A percentile compares a stretch with the other conserved stretches of the same genome.
Evolutionary conservation across 2,329 filamentous ascomycete species (phyloP).

Genomic region (Dactylellina drechsleri): DNA sequence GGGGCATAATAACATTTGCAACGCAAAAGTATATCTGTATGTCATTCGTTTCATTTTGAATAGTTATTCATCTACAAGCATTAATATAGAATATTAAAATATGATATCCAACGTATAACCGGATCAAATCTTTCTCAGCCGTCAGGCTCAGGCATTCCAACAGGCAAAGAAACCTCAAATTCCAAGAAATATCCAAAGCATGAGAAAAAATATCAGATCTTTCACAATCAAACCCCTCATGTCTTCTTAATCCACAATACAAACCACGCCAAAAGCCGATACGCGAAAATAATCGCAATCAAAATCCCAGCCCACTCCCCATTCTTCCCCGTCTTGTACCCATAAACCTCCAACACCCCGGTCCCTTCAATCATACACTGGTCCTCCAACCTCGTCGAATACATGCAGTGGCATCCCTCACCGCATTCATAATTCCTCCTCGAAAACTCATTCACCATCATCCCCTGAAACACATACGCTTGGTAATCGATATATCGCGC

Average conservation of each 20-base stretch:
- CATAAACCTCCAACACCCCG: conserved; percentile 76
- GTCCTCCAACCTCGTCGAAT: conserved; percentile 69
- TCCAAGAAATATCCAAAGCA: too few species aligned
- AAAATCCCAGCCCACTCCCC: conserved; percentile 81
- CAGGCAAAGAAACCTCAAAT: too few species aligned
- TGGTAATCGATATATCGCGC: conserved; percentile 93
- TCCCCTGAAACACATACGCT: conserved; percentile 84
- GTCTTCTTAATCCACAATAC: conserved; percentile 65
- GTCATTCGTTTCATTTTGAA: too few species aligned
- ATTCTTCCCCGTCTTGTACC: conserved; percentile 72
- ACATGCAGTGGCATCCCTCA: conserved; percentile 75
- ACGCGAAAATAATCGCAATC: conserved; percentile 78
- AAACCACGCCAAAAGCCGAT: conserved; percentile 75
- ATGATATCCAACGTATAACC: too few species aligned
- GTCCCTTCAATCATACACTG: conserved; percentile 77
- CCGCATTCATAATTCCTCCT: conserved; percentile 72
- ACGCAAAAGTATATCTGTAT: too few species aligned
- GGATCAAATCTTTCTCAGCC: too few species aligned
- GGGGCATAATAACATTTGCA: too few species aligned
- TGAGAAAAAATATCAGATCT: too few species aligned
- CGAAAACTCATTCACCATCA: conserved; percentile 91
- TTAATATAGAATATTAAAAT: too few species aligned
- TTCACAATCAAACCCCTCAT: conserved; percentile 13
- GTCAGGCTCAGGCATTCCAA: too few species aligned
- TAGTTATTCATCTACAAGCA: too few species aligned